Percentiles rank a stretch among this genome's conserved stretches.
Evolutionary conservation across 163 green algal genomes (phyloP).

Genomic region (Scenedesmus sp.): DNA sequence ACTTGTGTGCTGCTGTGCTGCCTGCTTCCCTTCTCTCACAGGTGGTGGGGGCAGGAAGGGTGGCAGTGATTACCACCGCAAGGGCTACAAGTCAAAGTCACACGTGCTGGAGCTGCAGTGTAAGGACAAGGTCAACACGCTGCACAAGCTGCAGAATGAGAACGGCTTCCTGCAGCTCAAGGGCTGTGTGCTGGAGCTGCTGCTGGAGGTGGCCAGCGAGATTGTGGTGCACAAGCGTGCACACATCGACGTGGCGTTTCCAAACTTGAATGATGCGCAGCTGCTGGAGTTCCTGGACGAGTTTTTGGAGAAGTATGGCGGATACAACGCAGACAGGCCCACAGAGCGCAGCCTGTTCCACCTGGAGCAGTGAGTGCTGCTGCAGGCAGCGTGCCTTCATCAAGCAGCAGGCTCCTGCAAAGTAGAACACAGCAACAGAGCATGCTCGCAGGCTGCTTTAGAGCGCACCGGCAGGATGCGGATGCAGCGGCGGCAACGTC

Average conservation of each 20-base stretch:
- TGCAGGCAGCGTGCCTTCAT: background rate
- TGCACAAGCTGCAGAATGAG: conserved; percentile 30
- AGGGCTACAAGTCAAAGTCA: conserved; percentile 40
- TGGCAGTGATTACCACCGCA: conserved; percentile 17
- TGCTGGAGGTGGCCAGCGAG: conserved; percentile 38
- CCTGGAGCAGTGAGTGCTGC: conserved; percentile 17
- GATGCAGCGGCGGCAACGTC: background rate
- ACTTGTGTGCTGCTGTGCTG: background rate
- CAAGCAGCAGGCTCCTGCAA: background rate
- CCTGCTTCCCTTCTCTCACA: background rate
- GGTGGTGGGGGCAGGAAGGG: conserved; percentile 7
- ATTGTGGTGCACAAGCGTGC: conserved; percentile 42
- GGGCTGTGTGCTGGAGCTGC: background rate
- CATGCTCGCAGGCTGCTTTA: background rate
- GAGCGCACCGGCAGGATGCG: background rate
- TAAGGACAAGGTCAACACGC: conserved; percentile 8
- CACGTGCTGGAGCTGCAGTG: conserved; percentile 37
- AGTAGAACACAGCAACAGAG: background rate
- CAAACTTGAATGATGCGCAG: conserved; percentile 7
- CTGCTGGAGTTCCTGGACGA: conserved; percentile 48
- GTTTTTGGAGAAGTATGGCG: conserved; percentile 38
- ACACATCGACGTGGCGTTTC: conserved; percentile 1
- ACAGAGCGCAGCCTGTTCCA: conserved; percentile 27
- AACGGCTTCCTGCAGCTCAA: conserved; percentile 31
- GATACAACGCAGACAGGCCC: conserved; percentile 27